phyloP scores from a whole-genome alignment of 495 filamentous ascomycete species.

The Eremomyces bilateralis region DNA sequence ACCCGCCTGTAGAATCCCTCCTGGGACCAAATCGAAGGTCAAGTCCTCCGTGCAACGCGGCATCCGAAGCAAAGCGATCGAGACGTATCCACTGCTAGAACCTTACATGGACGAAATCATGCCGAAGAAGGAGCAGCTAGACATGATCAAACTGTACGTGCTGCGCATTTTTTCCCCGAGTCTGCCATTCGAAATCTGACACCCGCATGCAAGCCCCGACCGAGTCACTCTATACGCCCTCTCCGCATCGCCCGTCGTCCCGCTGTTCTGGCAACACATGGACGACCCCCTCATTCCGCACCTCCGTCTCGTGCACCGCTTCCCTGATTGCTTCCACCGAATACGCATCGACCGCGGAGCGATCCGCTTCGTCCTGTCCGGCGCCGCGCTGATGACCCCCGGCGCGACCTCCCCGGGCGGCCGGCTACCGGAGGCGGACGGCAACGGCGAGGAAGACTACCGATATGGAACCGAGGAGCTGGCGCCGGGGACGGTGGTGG shows the following conservation, averaged over 20 bases:
- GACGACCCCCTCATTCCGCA: constrained; percentile 62
- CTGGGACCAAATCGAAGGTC: constrained; percentile 77
- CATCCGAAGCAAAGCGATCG: constrained; percentile 57
- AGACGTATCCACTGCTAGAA: constrained; percentile 68
- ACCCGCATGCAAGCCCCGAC: constrained; percentile 34
- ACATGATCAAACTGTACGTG: constrained; percentile 59
- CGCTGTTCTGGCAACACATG: constrained; percentile 77
- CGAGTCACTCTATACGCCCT: constrained; percentile 70
- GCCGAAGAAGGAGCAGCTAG: constrained; percentile 85
- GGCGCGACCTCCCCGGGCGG: constrained; percentile 72
- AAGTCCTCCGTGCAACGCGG: constrained; percentile 86
- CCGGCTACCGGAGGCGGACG: constrained; percentile 37
- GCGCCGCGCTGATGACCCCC: constrained; percentile 87
- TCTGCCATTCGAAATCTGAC: background rate
- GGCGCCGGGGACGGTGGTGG: constrained; percentile 59
- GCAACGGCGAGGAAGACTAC: constrained; percentile 18
- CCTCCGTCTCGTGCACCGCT: constrained; percentile 23
- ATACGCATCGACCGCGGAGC: constrained; percentile 78
- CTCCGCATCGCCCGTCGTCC: constrained; percentile 35
- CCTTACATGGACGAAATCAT: constrained; percentile 87
- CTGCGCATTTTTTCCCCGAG: background rate
- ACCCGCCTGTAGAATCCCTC: constrained; percentile 34
- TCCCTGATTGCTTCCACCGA: constrained; percentile 39
- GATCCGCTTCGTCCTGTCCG: constrained; percentile 85
- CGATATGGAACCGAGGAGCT: constrained; percentile 32